Base-by-base conservation (phyloP, 1,284 basidiomycete species). In the Pterula multifida region DNA sequence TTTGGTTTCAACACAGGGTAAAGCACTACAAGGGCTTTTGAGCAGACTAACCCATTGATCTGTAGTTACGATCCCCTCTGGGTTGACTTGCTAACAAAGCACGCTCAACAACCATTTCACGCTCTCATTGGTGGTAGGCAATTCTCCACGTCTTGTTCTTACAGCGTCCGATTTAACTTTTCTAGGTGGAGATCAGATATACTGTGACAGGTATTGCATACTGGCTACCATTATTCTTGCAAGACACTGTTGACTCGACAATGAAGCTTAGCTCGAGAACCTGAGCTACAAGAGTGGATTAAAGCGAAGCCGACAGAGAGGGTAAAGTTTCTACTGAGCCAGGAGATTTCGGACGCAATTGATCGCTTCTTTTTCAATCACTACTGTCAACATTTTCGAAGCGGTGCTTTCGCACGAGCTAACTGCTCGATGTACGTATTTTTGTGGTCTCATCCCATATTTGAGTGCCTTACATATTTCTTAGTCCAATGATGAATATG, bases 321-420 rank as follows among this genome's bases (percentile, higher is more conserved):
- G 66, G 75, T 80, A 56, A 60, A 57, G 1, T 81, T 73, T 58
- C 72, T 69, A 0, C 63, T 96, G 4, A 87, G 86, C 0, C 70
- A 79, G 1, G 88, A 91, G 56, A 89, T 98, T 57, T 65, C 67
- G 50, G 61, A 71, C 3, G 85, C 88, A n/a, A 80, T 98, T 50
- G 93, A 98, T 61, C 76, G 92, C 46, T 90, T 85, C 61, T 81
- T 79, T 62, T 93, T 92, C 73, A 89, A 86, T 57, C 92, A 96
- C 62, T 98, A 97, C 66, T 93, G 90, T 58, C 76, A 83, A 49
- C 66, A 73, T 49, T 98, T 96, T 68, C 76, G 92, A 52, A 79
- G 79, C 46, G 94, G 94, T 4, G 91, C 91, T 0, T 98, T 98
- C 64, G 90, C 90, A 1, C 74, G 86, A 50, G 92, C 94, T 3